Evolutionary conservation across 2,329 filamentous ascomycete species (phyloP), one percentile per base, ranked within the genome.

Genomic region (Fusarium sp.): DNA sequence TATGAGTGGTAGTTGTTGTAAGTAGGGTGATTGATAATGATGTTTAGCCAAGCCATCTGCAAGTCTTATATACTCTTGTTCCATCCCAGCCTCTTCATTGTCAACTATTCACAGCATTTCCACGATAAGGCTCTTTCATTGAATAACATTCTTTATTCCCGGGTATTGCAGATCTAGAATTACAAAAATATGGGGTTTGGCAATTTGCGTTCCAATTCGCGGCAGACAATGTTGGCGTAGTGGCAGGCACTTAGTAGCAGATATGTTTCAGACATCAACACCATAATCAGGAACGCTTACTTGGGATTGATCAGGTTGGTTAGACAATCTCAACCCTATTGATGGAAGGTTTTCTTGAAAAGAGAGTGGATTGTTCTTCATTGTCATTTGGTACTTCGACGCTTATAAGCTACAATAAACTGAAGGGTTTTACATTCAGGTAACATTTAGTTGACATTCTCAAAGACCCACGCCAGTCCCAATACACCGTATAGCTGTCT

Each of bases 261-360:
- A 12, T 32, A 32, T 73, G 70, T 73, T 60, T 73, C 9, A 71
- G 52, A 58, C 66, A 62, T 36, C 30, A 51, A 41, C 24, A 39
- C 20, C 28, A 66, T 47, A 22, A 17, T 15, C 8, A 45, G 44
- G 51, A 47, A 62, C 41, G 32, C 50, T n/a, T 26, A 34, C 45
- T 15, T 26, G 8, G 34, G 34, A 13, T 30, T 18, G 15, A 41
- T 28, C 20, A 28, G 6, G 5, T 28, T 22, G 6, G 1, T 3
- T 55, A 10, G 11, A 1, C 24, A 44, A 14, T 30, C 20, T 20
- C 15, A 8, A 44, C 17, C 14, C 8, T 18, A 18, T 28, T 14
- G 5, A 41, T 22, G 4, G 5, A 14, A 30, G 8, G 1, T 12
- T 13, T 28, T 13, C 17, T 28, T 17, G 30, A 20, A 13, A n/a